phyloP scores from a whole-genome alignment of 1,284 basidiomycete species.

The Cutaneotrichosporon spelunceum region DNA sequence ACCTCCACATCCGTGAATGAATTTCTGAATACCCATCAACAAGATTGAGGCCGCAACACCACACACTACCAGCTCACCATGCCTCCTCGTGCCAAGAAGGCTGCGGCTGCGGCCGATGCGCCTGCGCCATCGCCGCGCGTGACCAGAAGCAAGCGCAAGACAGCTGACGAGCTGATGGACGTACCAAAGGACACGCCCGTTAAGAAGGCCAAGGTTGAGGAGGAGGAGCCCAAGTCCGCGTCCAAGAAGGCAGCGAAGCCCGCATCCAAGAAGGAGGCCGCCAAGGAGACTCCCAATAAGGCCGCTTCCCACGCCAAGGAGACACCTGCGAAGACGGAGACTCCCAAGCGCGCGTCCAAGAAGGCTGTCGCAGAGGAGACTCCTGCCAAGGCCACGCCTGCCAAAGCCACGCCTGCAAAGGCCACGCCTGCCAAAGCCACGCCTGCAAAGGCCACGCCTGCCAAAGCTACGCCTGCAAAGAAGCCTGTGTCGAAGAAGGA shows the following conservation, averaged over 20 bases:
- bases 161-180: slow-evolving; percentile 43
- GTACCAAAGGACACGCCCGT: slow-evolving; percentile 30
- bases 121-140: slow-evolving; percentile 3
- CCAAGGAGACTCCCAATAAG: slow-evolving; percentile 20
- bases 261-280: slow-evolving; percentile 22
- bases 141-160: slow-evolving; percentile 40
- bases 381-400: slow-evolving; percentile 33
- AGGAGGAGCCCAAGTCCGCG: slow-evolving; percentile 31
- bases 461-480: slow-evolving; percentile 13
- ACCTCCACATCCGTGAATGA: background rate
- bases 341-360: slow-evolving; percentile 26
- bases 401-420: slow-evolving; percentile 20
- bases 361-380: slow-evolving; percentile 17
- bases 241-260: slow-evolving; percentile 29
- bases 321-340: background rate
- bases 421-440: slow-evolving; percentile 13
- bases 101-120: slow-evolving; percentile 22
- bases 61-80: background rate
- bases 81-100: slow-evolving; percentile 21
- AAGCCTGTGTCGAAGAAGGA: too few relatives aligned
- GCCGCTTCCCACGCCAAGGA: slow-evolving; percentile 18
- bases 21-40: background rate
- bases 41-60: slow-evolving; percentile 27
- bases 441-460: slow-evolving; percentile 17
- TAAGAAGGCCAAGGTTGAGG: slow-evolving; percentile 28